Base-by-base conservation (phyloP, 345 rosid genomes). In the Cochlearia excelsa region DNA sequence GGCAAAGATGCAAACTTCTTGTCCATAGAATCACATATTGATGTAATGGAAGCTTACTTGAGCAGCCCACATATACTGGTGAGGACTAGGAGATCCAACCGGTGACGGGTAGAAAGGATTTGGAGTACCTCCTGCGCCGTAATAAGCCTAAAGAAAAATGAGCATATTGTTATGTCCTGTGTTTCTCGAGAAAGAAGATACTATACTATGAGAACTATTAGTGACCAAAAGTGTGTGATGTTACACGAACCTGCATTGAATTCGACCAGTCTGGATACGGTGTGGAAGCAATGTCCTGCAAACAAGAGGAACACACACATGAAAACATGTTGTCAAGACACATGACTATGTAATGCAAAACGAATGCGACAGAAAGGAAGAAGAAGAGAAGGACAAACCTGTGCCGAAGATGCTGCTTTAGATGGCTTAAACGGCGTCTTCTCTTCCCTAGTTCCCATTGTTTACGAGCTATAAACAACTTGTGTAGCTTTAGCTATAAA, bases 191-290 rank as follows among this genome's bases (percentile, higher is more conserved):
- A 23, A 68, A 43, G 46, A 55, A 45, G 57, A 60, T 9, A 37
- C 43, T 30, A 16, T 16, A 63, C n/a, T 51, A 1, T 27, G 46
- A 2, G 26, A 16, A 16, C 23, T 16, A 16, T 16, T 16, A 16
- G 23, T 16, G 23, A 16, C 23, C 23, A 16, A 16, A 16, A 16
- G 23, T 16, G 23, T 16, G 23, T 16, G 23, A 33, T 4, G 9
- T 5, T 33, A 56, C 37, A 57, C 72, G 30, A 78, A 94, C 97
- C 96, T 89, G 96, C 95, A 93, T 76, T 56, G 95, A 68, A 69
- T 61, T 84, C 34, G 92, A 74, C 99, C 99, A 94, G 70, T 90
- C 99, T 43, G 90, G 79, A 74, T 94, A 57, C 0, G 88, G 95
- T 3, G 86, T 70, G 16, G 84, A 65, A 7, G 92, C 87, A 46